phyloP scores from a whole-genome alignment of 139 green algal species.

The Auxenochlorella protothecoides region DNA sequence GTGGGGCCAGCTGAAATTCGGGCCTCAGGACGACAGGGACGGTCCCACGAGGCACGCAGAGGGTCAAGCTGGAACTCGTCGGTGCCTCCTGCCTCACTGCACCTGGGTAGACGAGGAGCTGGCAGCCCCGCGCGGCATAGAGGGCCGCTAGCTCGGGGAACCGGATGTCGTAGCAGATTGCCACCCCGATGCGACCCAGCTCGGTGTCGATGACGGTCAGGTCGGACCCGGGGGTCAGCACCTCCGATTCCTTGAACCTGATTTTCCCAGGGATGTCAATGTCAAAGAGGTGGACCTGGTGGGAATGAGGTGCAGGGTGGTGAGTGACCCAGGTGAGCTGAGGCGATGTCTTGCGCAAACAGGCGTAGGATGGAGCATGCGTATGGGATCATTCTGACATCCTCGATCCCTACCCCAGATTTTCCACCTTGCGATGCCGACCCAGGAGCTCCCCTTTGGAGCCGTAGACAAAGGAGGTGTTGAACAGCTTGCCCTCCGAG shows the following conservation, averaged over 20 bases:
- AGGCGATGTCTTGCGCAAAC: neutral
- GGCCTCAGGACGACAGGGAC: too few relatives aligned
- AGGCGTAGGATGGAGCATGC: neutral
- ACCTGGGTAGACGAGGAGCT: constrained; percentile 88
- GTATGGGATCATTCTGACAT: too few relatives aligned
- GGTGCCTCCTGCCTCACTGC: neutral
- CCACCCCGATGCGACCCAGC: constrained; percentile 72
- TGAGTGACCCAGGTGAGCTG: neutral
- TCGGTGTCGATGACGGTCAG: constrained; percentile 77
- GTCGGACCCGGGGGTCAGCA: constrained; percentile 58
- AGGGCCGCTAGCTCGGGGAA: constrained; percentile 91
- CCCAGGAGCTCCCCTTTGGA: constrained; percentile 64
- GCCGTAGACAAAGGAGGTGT: constrained; percentile 92
- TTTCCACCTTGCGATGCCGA: constrained; percentile 67
- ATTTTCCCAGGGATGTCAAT: constrained; percentile 98
- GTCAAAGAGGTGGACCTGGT: constrained; percentile 93
- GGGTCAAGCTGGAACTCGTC: neutral
- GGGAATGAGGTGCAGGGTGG: neutral
- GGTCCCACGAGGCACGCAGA: too few relatives aligned
- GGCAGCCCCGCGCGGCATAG: constrained; percentile 61
- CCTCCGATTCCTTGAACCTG: constrained; percentile 91
- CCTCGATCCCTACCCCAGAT: too few relatives aligned
- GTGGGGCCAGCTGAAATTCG: too few relatives aligned
- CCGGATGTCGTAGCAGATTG: constrained; percentile 97
- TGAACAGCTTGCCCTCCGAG: constrained; percentile 70